These are phyloP conservation scores for Lycium barbarum DNA, from an alignment of 257 asterid genomes.

Conservation along the genomic window DNA sequence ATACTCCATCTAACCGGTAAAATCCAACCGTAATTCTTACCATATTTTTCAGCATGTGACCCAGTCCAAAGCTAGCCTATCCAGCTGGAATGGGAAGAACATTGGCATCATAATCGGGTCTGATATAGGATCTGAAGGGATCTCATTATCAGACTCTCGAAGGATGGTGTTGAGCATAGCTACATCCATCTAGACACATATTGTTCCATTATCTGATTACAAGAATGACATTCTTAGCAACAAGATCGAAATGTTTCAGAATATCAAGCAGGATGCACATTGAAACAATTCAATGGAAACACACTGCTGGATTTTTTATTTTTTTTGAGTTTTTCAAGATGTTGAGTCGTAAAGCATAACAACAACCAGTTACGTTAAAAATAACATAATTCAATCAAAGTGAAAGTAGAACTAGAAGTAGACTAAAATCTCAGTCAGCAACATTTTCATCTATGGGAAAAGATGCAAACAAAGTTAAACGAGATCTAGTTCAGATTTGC, in stretches of 20 bases:
- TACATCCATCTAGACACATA: constrained; percentile 68
- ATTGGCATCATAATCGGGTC: constrained; percentile 71
- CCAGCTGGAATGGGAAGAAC: constrained; percentile 84
- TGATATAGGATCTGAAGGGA: constrained; percentile 82
- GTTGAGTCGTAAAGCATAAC: neutral
- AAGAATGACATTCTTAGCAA: neutral
- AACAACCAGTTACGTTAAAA: too few species aligned
- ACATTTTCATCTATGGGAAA: neutral
- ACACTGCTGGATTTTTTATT: neutral
- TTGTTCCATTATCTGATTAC: constrained; percentile 75
- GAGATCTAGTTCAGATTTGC: neutral
- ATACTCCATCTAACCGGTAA: neutral
- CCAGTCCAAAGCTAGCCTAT: constrained; percentile 80
- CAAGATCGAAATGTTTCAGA: neutral
- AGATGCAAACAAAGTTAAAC: neutral
- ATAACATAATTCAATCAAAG: too few species aligned
- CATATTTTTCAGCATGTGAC: constrained; percentile 74
- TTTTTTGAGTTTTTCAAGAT: neutral
- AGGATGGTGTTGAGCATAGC: constrained; percentile 89
- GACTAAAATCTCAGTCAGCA: neutral
- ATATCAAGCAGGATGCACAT: neutral
- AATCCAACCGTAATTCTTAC: constrained; percentile 42
- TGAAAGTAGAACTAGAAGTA: too few species aligned
- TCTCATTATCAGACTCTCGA: constrained; percentile 71
- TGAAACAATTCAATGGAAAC: too few species aligned